Conservation (phyloP, 2,329 filamentous ascomycete species). For the Aspergillus terreus region DNA sequence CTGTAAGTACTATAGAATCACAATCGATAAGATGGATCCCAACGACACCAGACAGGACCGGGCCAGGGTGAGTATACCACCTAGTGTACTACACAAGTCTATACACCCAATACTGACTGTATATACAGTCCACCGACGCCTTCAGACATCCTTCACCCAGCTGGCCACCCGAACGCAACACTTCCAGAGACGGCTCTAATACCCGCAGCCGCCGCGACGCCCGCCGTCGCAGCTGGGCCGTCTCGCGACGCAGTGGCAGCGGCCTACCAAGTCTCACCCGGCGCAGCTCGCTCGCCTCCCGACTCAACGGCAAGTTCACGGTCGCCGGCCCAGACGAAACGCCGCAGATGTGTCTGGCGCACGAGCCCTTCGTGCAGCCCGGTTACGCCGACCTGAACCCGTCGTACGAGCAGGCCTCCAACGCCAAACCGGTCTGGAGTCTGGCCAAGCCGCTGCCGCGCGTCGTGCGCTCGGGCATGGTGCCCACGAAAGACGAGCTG, state of each 20-base stretch:
- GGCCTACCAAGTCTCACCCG: conserved; percentile 21
- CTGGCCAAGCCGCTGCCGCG: conserved; percentile 53
- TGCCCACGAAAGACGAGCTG: conserved; percentile 42
- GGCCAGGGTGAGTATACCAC: too few species aligned
- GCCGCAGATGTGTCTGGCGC: conserved; percentile 26
- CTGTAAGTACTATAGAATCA: too few species aligned
- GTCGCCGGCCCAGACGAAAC: conserved; percentile 31
- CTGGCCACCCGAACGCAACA: not conserved
- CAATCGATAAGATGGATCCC: too few species aligned
- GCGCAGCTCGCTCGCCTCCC: conserved; percentile 25
- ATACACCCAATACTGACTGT: too few species aligned
- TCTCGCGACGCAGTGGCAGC: conserved; percentile 16
- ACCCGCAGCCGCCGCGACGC: not conserved
- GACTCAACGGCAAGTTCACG: conserved; percentile 27
- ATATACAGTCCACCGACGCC: not conserved
- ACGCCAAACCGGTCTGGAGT: conserved; percentile 51
- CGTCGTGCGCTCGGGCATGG: conserved; percentile 53
- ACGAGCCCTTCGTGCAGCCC: conserved; percentile 50
- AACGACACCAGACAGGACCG: too few species aligned
- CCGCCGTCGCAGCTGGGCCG: conserved; percentile 20
- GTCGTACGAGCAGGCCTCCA: conserved; percentile 50
- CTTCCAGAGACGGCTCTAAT: not conserved
- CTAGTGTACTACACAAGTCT: too few species aligned
- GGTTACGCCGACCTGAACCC: conserved; percentile 53
- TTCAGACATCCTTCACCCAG: not conserved